Evolutionary conservation across 768 basidiomycete species (phyloP), one percentile per base, ranked within the genome.

Genomic region (Lepiota brunneoincarnata): DNA sequence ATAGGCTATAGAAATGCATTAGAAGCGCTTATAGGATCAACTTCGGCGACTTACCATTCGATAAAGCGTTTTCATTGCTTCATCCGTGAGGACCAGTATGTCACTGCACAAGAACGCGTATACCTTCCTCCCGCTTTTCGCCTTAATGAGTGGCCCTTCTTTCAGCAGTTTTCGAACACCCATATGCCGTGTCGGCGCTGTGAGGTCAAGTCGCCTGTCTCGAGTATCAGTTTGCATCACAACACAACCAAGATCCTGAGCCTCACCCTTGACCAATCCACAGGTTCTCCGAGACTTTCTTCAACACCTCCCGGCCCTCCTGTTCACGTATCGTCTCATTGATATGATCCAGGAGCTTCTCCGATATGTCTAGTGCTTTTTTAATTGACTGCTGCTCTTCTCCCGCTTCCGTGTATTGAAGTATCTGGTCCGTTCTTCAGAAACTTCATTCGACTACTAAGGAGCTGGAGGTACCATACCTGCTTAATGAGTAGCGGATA

Each of bases 401-500:
- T 21, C 82, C 80, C 1, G 74, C 69, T 26, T 87, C 84, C 2
- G 93, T 94, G 65, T 94, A 91, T 18, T 86, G 80, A 21, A 92
- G 66, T 58, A 97, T 90, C 81, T 90, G 62, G 4, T 44, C 21
- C 26, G 58, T 6, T n/a, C 21, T 24, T 54, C 20, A 58, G 51
- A 14, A 37, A 5, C 21, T 20, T 39, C n/a, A 34, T 39, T 39
- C 31, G 49, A 28, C 15, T 43, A 7, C 14, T 26, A 37, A 7
- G 21, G 23, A 0, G 39, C 11, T 20, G 18, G n/a, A 18, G 23
- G n/a, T 15, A 17, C 28, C 67, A 17, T 45, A 83, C 86, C 70
- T 92, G 90, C 50, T 85, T 84, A 59, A 98, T 85, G 28, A 98
- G 77, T 0, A 99, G 75, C 0, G 96, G 96, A 65, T 98, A 99